phyloP scores from a whole-genome alignment of 148 eudicot species.

The Camellia lanceoleosa region DNA sequence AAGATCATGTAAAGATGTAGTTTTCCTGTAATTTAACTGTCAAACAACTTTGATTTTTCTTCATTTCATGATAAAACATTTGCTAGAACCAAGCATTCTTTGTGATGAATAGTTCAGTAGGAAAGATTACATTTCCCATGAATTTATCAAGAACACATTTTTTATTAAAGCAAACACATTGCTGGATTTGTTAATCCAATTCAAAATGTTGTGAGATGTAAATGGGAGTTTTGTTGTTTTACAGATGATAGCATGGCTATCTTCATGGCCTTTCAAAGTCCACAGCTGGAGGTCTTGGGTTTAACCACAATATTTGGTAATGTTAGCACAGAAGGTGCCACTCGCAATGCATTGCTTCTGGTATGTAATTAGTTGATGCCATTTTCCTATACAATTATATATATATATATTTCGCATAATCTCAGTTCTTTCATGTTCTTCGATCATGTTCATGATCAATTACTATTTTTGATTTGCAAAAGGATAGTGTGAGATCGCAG shows the following conservation, averaged over 20 bases:
- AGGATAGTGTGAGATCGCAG: constrained; percentile 99
- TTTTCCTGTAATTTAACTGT: too few relatives aligned
- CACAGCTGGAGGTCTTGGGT: constrained; percentile 69
- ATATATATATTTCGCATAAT: neutral
- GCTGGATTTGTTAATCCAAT: too few relatives aligned
- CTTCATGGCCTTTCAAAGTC: constrained; percentile 81
- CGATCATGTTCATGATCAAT: constrained; percentile 30
- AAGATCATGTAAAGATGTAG: too few relatives aligned
- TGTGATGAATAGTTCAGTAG: too few relatives aligned
- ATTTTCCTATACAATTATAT: neutral
- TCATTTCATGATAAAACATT: too few relatives aligned
- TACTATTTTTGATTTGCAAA: constrained; percentile 46
- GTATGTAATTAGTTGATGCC: constrained; percentile 33
- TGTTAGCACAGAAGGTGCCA: constrained; percentile 71
- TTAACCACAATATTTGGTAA: constrained; percentile 86
- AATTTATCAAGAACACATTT: neutral
- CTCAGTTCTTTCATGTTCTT: constrained; percentile 9
- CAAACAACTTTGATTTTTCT: too few relatives aligned
- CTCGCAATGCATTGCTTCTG: constrained; percentile 73
- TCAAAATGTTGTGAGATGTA: neutral
- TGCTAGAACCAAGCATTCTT: too few relatives aligned
- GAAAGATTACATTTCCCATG: too few relatives aligned
- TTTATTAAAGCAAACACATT: too few relatives aligned
- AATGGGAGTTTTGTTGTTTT: neutral
- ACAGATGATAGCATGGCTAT: constrained; percentile 92